These are phyloP conservation scores for Alternaria sp. DNA, from an alignment of 2,329 filamentous ascomycete genomes.

Conservation along the genomic window DNA sequence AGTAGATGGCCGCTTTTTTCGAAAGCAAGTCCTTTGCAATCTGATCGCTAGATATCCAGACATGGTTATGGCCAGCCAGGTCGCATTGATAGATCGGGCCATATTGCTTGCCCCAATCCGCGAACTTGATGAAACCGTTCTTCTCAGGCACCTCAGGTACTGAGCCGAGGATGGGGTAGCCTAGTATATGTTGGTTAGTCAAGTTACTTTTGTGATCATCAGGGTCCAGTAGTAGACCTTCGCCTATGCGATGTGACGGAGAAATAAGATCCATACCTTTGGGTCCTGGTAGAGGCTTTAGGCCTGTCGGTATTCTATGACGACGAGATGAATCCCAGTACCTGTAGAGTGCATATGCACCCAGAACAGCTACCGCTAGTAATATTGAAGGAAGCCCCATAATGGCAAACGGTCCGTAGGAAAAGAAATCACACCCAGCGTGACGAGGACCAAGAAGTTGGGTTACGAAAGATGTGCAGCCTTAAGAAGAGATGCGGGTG, in stretches of 20 bases:
- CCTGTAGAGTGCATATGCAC: slow-evolving; percentile 40
- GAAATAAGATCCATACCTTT: slow-evolving; percentile 42
- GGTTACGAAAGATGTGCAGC: slow-evolving; percentile 16
- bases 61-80: slow-evolving; percentile 53
- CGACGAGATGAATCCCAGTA: slow-evolving; percentile 31
- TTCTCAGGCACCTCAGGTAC: slow-evolving; percentile 53
- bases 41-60: slow-evolving; percentile 54
- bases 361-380: slow-evolving; percentile 28
- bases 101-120: slow-evolving; percentile 54
- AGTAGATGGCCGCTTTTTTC: slow-evolving; percentile 55
- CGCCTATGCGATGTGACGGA: slow-evolving; percentile 1
- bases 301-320: slow-evolving; percentile 38
- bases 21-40: slow-evolving; percentile 53
- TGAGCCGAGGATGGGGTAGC: slow-evolving; percentile 52
- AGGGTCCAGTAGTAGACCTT: neutral
- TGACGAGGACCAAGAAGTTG: slow-evolving; percentile 11
- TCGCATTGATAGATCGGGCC: slow-evolving; percentile 56
- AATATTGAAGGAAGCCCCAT: slow-evolving; percentile 44
- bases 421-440: slow-evolving; percentile 3
- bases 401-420: slow-evolving; percentile 13
- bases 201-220: neutral
- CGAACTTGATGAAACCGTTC: slow-evolving; percentile 54
- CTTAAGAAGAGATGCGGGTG: slow-evolving; percentile 15
- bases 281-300: slow-evolving; percentile 49
- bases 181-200: slow-evolving; percentile 33